Percentiles rank a stretch among this genome's conserved stretches.
phyloP scores from a whole-genome alignment of 2,329 filamentous ascomycete genomes.

The Orbilia javanica region DNA sequence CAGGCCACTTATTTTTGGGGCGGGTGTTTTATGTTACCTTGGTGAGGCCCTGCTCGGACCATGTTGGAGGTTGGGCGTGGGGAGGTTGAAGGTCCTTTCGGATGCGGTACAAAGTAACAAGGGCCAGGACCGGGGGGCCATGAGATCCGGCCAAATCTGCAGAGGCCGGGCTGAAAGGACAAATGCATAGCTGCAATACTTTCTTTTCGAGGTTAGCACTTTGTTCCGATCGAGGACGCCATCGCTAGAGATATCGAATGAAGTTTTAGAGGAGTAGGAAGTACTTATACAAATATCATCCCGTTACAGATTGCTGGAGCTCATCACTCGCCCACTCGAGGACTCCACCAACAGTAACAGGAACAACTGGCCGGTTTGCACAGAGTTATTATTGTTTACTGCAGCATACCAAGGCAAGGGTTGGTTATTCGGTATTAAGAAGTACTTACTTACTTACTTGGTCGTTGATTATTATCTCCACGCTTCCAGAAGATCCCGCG shows the following conservation, averaged over 20 bases:
- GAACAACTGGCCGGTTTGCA: neutral
- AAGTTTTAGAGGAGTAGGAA: neutral
- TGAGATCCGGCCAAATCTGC: constrained; percentile 17
- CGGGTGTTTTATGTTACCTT: constrained; percentile 14
- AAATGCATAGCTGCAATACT: neutral
- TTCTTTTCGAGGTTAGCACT: neutral
- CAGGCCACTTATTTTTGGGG: constrained; percentile 11
- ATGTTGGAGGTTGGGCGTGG: constrained; percentile 30
- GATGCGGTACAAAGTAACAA: constrained; percentile 35
- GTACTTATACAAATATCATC: neutral
- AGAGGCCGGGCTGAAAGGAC: constrained; percentile 33
- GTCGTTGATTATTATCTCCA: constrained; percentile 15
- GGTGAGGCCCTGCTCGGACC: constrained; percentile 12
- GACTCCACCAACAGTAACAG: neutral
- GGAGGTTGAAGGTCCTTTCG: constrained; percentile 37
- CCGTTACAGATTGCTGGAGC: neutral
- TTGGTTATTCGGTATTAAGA: too few relatives aligned
- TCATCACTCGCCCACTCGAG: neutral
- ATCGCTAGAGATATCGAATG: neutral
- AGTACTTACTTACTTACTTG: too few relatives aligned
- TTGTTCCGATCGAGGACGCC: constrained; percentile 48
- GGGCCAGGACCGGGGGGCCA: constrained; percentile 15
- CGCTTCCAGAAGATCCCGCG: constrained; percentile 18
- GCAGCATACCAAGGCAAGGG: too few relatives aligned
- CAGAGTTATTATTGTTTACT: too few relatives aligned